Base-by-base conservation (phyloP, 495 filamentous ascomycete species). In the Hypoxylon rickii region DNA sequence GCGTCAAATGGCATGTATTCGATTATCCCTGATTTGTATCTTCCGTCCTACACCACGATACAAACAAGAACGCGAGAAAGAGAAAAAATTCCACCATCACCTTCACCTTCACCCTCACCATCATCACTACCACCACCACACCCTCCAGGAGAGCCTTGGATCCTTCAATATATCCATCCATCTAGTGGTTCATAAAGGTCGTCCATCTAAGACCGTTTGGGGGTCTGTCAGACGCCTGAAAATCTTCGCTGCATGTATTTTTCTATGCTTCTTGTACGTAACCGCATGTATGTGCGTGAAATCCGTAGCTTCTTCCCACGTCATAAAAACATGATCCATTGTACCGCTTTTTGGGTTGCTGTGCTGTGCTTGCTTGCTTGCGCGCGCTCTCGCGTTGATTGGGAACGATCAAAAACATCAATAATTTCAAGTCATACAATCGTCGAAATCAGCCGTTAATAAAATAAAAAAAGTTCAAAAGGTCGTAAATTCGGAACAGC, bases 401-500 rank as follows among this genome's bases (percentile, higher is more conserved):
- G n/a, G n/a, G n/a, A n/a, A 47, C 34, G 26, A 34, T 55, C 66
- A 62, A 46, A 49, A 63, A 51, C 38, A 54, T 61, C 52, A 58
- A 56, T 44, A 68, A 69, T 56, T 58, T 32, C 59, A 62, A 50
- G 58, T 69, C 66, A 66, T 69, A 69, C 66, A 66, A 17, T 69
- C 66, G 47, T 69, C 56, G 66, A 66, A n/a, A 64, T 58, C 44
- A 44, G 59, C 59, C 56, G 57, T 69, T 44, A 62, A n/a, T n/a
- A n/a, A n/a, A n/a, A n/a, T n/a, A n/a, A n/a, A n/a, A n/a, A n/a
- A n/a, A n/a, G n/a, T n/a, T n/a, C n/a, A 49, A 51, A 63, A 58
- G 63, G 53, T 69, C 66, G 51, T 69, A 66, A 69, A 56, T 17
- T 69, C 64, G 60, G 63, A 66, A 58, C 58, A 65, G 62, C 63